phyloP scores from a whole-genome alignment of 768 basidiomycete genomes.

The Auriscalpium vulgare region DNA sequence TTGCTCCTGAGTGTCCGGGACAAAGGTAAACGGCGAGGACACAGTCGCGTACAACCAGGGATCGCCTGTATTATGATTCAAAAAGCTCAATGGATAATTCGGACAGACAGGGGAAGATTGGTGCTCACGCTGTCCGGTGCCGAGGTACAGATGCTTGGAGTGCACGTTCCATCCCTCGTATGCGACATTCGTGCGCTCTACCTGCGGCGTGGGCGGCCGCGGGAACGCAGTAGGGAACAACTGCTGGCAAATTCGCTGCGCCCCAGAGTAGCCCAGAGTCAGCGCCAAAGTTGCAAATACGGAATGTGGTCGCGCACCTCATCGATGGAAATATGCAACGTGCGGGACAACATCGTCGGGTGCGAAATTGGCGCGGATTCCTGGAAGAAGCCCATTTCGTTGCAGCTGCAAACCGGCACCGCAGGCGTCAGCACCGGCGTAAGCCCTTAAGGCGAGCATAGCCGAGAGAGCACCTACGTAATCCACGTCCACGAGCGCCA shows the following conservation, averaged over 20 bases:
- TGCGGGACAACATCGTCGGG: not conserved
- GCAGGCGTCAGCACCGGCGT: not conserved
- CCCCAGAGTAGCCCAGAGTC: too few species aligned
- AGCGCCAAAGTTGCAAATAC: not conserved
- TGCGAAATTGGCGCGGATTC: not conserved
- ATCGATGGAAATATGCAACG: not conserved
- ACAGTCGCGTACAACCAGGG: too few species aligned
- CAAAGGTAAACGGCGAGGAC: too few species aligned
- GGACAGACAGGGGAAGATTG: not conserved
- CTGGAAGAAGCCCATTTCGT: constrained; percentile 48
- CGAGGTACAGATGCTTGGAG: constrained; percentile 17
- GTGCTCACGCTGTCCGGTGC: constrained; percentile 10
- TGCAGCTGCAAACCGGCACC: constrained; percentile 43
- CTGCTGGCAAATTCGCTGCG: constrained; percentile 15
- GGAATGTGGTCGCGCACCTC: not conserved
- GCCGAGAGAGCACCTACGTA: constrained; percentile 28
- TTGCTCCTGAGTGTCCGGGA: too few species aligned
- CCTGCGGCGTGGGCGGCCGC: constrained; percentile 7
- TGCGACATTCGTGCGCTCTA: constrained; percentile 10
- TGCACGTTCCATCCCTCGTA: constrained; percentile 18
- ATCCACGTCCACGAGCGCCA: too few species aligned
- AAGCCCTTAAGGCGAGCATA: not conserved
- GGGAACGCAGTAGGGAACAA: constrained; percentile 15
- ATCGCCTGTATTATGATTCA: too few species aligned
- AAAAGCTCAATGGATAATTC: too few species aligned